These are phyloP conservation scores for Astragalus membranaceus DNA, from an alignment of 306 rosid species.

Conservation along the genomic window DNA sequence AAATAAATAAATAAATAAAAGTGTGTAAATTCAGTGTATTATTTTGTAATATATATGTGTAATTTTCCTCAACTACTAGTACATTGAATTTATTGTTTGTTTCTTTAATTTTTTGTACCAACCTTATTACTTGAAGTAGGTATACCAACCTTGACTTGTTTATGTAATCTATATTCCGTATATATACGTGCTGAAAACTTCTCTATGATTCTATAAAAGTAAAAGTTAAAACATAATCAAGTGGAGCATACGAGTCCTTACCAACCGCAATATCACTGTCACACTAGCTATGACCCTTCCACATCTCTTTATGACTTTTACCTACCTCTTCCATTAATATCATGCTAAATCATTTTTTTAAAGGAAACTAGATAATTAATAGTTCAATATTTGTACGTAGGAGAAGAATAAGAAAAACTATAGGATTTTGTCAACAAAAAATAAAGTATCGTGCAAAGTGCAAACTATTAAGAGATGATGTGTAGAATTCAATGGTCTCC, in stretches of 20 bases:
- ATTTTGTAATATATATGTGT: neutral
- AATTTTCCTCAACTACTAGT: neutral
- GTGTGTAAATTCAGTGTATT: too few species aligned
- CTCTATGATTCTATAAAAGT: neutral
- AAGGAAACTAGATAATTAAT: too few species aligned
- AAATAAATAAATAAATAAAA: too few species aligned
- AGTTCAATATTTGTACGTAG: neutral
- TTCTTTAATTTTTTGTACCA: too few species aligned
- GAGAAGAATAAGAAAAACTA: too few species aligned
- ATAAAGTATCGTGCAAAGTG: too few species aligned
- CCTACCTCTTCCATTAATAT: constrained; percentile 3
- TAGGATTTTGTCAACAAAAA: too few species aligned
- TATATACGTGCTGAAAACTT: neutral
- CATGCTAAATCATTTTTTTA: neutral
- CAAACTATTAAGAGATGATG: too few species aligned
- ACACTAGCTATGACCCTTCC: neutral
- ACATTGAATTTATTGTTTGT: neutral
- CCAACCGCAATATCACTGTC: constrained; percentile 39
- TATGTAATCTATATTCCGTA: neutral
- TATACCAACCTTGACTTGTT: constrained; percentile 40
- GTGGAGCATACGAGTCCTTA: constrained; percentile 34
- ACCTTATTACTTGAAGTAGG: constrained; percentile 20
- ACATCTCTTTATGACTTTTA: neutral
- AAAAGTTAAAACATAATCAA: neutral
- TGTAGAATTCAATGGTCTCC: too few species aligned